Conservation (phyloP, 495 filamentous ascomycete species). For the Hyaloscypha hepaticicola region DNA sequence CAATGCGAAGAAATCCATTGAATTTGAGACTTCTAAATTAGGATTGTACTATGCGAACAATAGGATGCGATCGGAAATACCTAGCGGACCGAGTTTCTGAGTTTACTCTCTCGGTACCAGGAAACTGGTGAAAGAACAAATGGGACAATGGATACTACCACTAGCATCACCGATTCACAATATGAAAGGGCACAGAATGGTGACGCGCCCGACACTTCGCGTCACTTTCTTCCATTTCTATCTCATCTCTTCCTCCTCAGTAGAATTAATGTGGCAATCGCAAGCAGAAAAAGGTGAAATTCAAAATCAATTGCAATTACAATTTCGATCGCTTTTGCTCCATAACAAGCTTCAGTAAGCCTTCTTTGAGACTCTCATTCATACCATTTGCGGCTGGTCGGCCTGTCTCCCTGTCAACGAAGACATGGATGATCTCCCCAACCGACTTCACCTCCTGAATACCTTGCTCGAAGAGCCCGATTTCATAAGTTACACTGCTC, state of each 20-base stretch:
- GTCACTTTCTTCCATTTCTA: background rate
- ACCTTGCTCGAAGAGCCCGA: constrained; percentile 79
- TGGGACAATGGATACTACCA: too few relatives aligned
- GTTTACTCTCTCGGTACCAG: too few relatives aligned
- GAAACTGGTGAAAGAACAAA: too few relatives aligned
- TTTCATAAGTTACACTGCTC: constrained; percentile 90
- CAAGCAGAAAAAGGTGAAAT: background rate
- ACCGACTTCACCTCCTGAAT: constrained; percentile 78
- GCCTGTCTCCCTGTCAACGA: constrained; percentile 71
- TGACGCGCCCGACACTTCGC: too few relatives aligned
- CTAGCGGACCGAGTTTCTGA: background rate
- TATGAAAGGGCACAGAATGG: too few relatives aligned
- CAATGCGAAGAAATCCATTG: background rate
- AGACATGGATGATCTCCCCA: constrained; percentile 86
- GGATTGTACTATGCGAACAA: background rate
- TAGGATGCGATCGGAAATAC: background rate
- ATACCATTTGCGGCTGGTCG: constrained; percentile 64
- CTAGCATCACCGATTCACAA: too few relatives aligned
- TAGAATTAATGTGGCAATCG: too few relatives aligned
- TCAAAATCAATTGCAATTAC: background rate
- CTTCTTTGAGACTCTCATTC: constrained; percentile 49
- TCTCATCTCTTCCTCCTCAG: background rate
- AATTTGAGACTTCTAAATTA: background rate
- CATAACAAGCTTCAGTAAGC: constrained; percentile 42
- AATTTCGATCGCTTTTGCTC: background rate